These are phyloP conservation scores for Omphalotus olearius DNA, from an alignment of 1,284 basidiomycete genomes.

Conservation along the genomic window DNA sequence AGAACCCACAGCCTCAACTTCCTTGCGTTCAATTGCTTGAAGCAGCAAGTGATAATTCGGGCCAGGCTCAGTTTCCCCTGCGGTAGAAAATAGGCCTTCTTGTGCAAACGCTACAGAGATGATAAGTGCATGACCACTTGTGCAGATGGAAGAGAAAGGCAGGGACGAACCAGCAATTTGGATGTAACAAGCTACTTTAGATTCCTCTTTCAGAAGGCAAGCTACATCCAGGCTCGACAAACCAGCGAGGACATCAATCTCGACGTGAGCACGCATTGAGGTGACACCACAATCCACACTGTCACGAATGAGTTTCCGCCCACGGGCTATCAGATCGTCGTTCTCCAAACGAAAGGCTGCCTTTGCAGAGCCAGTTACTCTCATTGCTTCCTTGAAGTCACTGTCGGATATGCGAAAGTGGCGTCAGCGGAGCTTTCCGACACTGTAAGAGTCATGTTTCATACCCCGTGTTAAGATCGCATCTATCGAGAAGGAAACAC, in stretches of 20 bases:
- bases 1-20: conserved; percentile 51
- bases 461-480: conserved; percentile 48
- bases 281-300: conserved; percentile 59
- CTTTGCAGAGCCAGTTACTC: conserved; percentile 48
- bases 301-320: conserved; percentile 47
- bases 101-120: conserved; percentile 51
- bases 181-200: conserved; percentile 43
- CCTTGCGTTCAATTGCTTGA: conserved; percentile 30
- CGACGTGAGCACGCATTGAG: conserved; percentile 61
- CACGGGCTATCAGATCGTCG: conserved; percentile 47
- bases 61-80: conserved; percentile 31
- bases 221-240: conserved; percentile 48
- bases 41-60: conserved; percentile 41
- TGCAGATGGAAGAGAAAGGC: neutral
- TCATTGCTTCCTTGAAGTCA: conserved; percentile 52
- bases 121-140: neutral
- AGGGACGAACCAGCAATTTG: conserved; percentile 47
- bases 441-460: conserved; percentile 13
- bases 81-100: conserved; percentile 46
- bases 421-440: neutral
- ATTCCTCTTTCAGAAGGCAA: conserved; percentile 42
- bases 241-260: conserved; percentile 52
- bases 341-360: conserved; percentile 35
- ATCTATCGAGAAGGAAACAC: conserved; percentile 57
- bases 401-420: conserved; percentile 26